Base-by-base conservation (phyloP, 345 rosid genomes). In the Hibiscus syriacus region DNA sequence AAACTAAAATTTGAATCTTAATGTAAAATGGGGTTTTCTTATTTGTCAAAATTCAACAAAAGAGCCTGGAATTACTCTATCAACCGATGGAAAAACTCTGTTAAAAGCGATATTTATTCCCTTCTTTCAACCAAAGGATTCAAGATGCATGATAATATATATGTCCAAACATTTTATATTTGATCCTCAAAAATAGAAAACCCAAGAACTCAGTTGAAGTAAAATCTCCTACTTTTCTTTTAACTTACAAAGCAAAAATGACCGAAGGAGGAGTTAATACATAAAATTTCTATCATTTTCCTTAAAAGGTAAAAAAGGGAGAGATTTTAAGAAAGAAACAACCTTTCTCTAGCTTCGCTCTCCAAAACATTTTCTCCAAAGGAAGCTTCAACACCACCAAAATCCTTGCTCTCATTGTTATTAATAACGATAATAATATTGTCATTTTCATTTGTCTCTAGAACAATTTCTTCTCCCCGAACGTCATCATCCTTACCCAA, bases 331-430 rank as follows among this genome's bases (percentile, higher is more conserved):
- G 13, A 48, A 38, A 27, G 1, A 63, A 56, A 16, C 76, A 73
- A 83, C 98, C 97, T 93, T 38, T 87, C 89, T 78, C 76, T 83
- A 53, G 76, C 77, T 76, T 90, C 82, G 76, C 77, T 49, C 30
- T 88, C 94, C 72, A 86, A 71, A 71, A 82, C 74, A 80, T 88
- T 87, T 54, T 90, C 90, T 3, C 88, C 96, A 71, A 83, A 87
- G 2, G 89, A 90, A 76, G 81, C 81, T 71, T 88, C 90, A 59
- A 76, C 10, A 62, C 70, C 86, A 48, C 71, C 73, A 11, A 58
- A 12, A 32, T 68, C 62, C 48, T 77, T 71, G 30, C 54, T 75
- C n/a, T 65, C 71, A 0, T 38, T 13, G 38, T 25, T 66, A 77
- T 16, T 6, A 50, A 6, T 7, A 19, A 50, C 19, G 25, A n/a